Conservation (phyloP, 306 rosid genomes). For the Morella rubra region DNA sequence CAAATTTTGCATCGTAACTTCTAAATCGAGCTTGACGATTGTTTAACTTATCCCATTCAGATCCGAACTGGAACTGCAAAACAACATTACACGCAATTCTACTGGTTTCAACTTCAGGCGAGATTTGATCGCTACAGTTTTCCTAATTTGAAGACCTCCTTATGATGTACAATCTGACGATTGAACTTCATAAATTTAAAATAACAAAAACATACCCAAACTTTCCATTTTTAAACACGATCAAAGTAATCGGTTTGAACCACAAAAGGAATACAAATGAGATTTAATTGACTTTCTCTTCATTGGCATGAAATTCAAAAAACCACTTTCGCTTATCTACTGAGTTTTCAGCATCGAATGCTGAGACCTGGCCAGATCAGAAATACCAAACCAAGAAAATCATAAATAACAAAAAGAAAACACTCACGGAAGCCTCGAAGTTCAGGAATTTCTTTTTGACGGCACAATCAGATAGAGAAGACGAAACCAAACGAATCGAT, state of each 20-base stretch:
- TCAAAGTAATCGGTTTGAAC: not conserved
- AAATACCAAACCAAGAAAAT: not conserved
- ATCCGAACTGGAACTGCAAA: no score
- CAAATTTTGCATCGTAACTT: no score
- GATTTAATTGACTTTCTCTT: constrained; percentile 4
- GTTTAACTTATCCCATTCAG: no score
- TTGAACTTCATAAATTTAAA: not conserved
- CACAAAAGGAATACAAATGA: constrained; percentile 17
- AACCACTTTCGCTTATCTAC: not conserved
- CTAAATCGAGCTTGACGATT: no score
- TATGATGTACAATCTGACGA: not conserved
- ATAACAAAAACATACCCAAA: not conserved
- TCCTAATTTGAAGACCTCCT: not conserved
- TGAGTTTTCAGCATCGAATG: not conserved
- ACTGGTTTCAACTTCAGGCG: not conserved
- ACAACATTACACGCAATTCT: not conserved
- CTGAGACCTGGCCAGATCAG: constrained; percentile 20
- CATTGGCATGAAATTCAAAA: constrained; percentile 15
- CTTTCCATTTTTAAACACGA: constrained; percentile 14
- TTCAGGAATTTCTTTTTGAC: constrained; percentile 13
- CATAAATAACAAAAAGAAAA: constrained; percentile 19
- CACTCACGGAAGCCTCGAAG: constrained; percentile 37
- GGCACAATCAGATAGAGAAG: constrained; percentile 20
- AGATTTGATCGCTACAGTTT: not conserved
- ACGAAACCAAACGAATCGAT: constrained; percentile 21